Conservation (phyloP, 345 rosid genomes). For the Eucalyptus victrix region DNA sequence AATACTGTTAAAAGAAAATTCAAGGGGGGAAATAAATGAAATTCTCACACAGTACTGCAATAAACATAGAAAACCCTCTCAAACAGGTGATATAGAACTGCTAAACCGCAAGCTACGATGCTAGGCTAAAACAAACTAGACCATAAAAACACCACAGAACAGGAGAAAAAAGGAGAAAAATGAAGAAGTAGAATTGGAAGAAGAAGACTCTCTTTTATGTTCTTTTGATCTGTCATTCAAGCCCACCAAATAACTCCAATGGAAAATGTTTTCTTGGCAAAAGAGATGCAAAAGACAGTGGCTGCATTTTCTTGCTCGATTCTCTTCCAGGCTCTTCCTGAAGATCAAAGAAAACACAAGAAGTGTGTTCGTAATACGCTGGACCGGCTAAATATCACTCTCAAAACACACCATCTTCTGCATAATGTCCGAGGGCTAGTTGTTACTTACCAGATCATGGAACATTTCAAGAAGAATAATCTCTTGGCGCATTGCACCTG, state of each 20-base stretch:
- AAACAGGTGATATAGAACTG: neutral
- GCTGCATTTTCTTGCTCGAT: neutral
- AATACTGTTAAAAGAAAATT: neutral
- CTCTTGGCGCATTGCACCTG: conserved; percentile 88
- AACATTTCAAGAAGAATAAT: neutral
- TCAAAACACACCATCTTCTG: neutral
- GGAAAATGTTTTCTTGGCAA: neutral
- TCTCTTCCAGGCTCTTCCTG: neutral
- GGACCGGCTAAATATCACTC: neutral
- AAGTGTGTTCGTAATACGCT: neutral
- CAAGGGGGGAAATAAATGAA: neutral
- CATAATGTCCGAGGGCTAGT: neutral
- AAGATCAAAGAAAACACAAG: neutral
- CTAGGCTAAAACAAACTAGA: neutral
- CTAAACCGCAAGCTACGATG: neutral
- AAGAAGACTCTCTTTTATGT: neutral
- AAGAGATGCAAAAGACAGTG: neutral
- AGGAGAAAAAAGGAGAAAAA: neutral
- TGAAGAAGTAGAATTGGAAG: neutral
- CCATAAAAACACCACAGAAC: neutral
- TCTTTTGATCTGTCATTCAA: neutral
- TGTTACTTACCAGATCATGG: neutral
- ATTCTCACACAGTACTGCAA: neutral
- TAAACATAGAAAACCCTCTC: neutral
- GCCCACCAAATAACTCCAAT: neutral